Evolutionary conservation across 1,139 yeast genomes (phyloP).

Genomic region (Candida tropicalis): DNA sequence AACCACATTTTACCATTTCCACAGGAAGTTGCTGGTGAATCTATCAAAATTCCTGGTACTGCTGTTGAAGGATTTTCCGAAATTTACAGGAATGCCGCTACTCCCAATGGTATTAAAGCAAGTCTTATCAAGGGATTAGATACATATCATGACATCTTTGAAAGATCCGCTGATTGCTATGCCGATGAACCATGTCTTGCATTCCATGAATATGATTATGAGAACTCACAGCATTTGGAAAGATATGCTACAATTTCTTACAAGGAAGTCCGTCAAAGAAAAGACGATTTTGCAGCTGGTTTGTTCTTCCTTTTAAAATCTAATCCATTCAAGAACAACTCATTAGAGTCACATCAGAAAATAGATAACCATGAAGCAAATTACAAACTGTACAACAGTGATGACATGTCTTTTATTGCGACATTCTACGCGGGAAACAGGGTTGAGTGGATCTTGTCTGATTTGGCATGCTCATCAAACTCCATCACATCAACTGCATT

Average conservation of each 20-base stretch:
- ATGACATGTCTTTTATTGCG: constrained; percentile 34
- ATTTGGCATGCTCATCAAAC: constrained; percentile 38
- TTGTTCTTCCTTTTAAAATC: constrained; percentile 30
- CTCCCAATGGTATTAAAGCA: constrained; percentile 26
- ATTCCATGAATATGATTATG: constrained; percentile 33
- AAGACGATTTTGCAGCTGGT: constrained; percentile 34
- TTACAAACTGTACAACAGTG: constrained; percentile 24
- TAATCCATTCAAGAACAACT: constrained; percentile 29
- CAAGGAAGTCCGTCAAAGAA: constrained; percentile 23
- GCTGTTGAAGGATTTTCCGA: constrained; percentile 32
- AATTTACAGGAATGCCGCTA: constrained; percentile 34
- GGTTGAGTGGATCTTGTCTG: constrained; percentile 42
- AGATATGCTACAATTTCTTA: constrained; percentile 24
- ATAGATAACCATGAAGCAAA: constrained; percentile 28
- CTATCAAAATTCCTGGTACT: constrained; percentile 35
- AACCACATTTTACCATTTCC: constrained; percentile 30
- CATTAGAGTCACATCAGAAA: constrained; percentile 27
- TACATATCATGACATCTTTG: constrained; percentile 32
- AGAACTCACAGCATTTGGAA: constrained; percentile 23
- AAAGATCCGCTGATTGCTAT: constrained; percentile 22
- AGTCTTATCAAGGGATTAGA: constrained; percentile 27
- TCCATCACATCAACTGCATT: constrained; percentile 42
- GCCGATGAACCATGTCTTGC: constrained; percentile 32
- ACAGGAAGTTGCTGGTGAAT: constrained; percentile 14
- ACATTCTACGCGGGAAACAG: constrained; percentile 40